Evolutionary conservation across 176 grass and related monocot genomes (phyloP), one percentile per base, ranked within the genome.

Genomic region (Melocanna baccifera): DNA sequence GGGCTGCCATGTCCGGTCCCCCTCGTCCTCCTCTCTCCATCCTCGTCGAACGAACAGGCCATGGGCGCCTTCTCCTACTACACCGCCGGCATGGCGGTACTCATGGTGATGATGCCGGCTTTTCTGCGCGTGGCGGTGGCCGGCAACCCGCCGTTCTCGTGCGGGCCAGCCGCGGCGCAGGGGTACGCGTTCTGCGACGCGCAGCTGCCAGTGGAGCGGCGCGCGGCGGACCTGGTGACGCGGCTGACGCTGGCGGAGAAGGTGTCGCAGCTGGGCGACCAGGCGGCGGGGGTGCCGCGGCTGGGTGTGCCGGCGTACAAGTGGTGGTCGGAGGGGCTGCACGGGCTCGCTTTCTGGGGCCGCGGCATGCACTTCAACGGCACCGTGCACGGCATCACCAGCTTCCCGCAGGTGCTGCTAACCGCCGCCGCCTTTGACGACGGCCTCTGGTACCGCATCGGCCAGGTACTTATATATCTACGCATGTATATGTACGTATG

Each of bases 251-350:
- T 84, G 63, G 30, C 89, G 29, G 92, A 97, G 82, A 97, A 97
- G 69, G 78, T 97, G n/a, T 41, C 86, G 32, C 86, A 87, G 83
- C 69, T 94, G 46, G 95, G 92, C 3, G 88, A 97, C 77, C 69
- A 73, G 42, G 86, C 92, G 18, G 46, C 75, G 0, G 84, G 74
- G 0, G 82, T 97, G 56, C 14, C 86, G 2, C 73, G 95, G 62
- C 88, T 97, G 6, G 92, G 90, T 3, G 79, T 94, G 8, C 92
- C 90, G 52, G 7, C 59, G 37, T 97, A 94, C 83, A 91, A 89
- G 77, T 97, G 92, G 92, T 97, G 90, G 95, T 92, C 95, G 0
- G 92, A 97, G 82, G 84, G 88, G 39, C 73, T 97, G n/a, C 95
- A 97, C 75, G 94, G 94, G 46, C 83, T 97, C 41, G 61, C 94